Evolutionary conservation across 2,329 filamentous ascomycete genomes (phyloP).

Genomic region (Botrytis cinerea): DNA sequence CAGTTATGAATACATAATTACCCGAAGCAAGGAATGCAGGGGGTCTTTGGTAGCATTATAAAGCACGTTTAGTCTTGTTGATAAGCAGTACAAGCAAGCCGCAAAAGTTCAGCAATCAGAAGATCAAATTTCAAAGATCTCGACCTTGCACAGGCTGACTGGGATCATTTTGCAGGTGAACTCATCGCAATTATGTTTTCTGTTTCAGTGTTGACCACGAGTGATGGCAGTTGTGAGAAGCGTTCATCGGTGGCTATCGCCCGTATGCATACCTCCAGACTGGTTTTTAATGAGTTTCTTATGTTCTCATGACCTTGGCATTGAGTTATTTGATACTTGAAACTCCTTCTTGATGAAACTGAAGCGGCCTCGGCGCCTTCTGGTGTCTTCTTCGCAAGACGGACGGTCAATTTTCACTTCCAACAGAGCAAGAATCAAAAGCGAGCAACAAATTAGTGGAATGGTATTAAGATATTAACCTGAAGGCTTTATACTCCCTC

Average conservation of each 20-base stretch:
- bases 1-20: neutral
- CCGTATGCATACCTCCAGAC: no score
- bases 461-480: neutral
- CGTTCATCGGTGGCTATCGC: no score
- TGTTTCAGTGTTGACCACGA: constrained; percentile 48
- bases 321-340: neutral
- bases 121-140: neutral
- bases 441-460: neutral
- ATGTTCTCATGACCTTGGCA: neutral
- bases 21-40: neutral
- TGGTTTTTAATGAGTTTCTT: no score
- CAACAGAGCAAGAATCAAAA: neutral
- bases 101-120: neutral
- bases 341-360: neutral
- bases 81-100: neutral
- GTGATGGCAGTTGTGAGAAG: constrained; percentile 39
- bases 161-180: no score
- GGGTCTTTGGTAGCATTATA: neutral
- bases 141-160: no score
- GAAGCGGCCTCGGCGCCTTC: neutral
- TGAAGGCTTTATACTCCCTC: no score
- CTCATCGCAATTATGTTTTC: no score
- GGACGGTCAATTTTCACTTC: neutral
- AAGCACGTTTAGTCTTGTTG: neutral
- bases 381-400: neutral